phyloP scores from a whole-genome alignment of 768 basidiomycete genomes.

The Podaxis mareebaensis region DNA sequence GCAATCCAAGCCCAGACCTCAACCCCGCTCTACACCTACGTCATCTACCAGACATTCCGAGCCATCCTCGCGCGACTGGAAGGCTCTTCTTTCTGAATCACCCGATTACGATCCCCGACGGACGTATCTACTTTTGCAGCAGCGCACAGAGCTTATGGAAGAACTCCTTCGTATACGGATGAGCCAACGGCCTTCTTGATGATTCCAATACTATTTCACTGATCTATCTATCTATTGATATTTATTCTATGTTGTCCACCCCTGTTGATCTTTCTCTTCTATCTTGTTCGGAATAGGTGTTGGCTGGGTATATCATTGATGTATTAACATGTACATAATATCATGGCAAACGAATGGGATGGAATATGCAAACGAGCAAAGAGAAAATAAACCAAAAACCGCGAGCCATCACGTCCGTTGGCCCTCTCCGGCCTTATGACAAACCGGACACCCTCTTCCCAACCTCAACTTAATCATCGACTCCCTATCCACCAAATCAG shows the following conservation, averaged over 20 bases:
- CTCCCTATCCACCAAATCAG: slow-evolving; percentile 14
- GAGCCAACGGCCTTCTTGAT: not conserved
- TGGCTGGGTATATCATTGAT: not conserved
- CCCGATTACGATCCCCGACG: slow-evolving; percentile 13
- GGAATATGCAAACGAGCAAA: not conserved
- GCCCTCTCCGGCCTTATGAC: slow-evolving; percentile 16
- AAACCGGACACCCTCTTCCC: slow-evolving; percentile 21
- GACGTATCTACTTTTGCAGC: slow-evolving; percentile 6
- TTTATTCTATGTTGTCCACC: not conserved
- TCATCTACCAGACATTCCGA: not conserved
- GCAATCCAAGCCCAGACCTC: not conserved
- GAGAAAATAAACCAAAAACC: not conserved
- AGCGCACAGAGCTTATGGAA: slow-evolving; percentile 15
- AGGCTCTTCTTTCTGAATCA: not conserved
- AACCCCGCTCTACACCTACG: not conserved
- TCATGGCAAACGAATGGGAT: not conserved
- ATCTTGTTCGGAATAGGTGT: not conserved
- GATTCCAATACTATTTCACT: not conserved
- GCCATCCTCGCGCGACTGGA: not conserved
- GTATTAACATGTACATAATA: not conserved
- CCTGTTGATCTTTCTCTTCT: not conserved
- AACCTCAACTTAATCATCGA: slow-evolving; percentile 20
- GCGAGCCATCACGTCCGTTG: slow-evolving; percentile 7
- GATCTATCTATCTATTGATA: not conserved
- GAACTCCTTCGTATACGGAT: slow-evolving; percentile 12